Evolutionary conservation across 176 grass and related monocot genomes (phyloP), one percentile per base, ranked within the genome.

Genomic region (Phoenix dactylifera): DNA sequence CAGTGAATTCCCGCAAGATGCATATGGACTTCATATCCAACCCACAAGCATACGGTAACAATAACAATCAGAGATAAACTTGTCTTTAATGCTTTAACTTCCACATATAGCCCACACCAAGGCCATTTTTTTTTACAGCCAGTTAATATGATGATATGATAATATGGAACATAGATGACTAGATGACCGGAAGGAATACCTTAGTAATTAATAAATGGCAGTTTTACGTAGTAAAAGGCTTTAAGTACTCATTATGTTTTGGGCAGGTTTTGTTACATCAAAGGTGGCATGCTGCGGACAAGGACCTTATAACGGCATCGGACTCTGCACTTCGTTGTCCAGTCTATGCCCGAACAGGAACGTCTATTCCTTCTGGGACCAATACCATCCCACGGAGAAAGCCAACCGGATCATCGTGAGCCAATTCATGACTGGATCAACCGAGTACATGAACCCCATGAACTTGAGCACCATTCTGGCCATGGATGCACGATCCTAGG

Each of bases 201-300:
- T 44, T 44, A 3, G 10, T 44, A 9, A 9, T 44, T 3, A 0
- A 3, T 44, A 44, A 44, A 12, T 44, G 10, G 35, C 32, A 35
- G 32, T 35, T 28, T 35, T 9, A 39, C 0, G 7, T 12, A 10
- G 9, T 44, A 3, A 44, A 2, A 44, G 9, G 9, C 35, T 12
- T 14, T 12, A 44, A 3, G 1, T 12, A 12, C 1, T 12, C 0
- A 44, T 44, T 14, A 44, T 14, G 10, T 44, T 20, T 20, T 44
- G 7, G 35, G 62, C 51, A 86, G 83, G 90, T 9, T 97, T 97
- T 77, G 73, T 2, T 18, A 85, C 92, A 0, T 59, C 92, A 7
- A 97, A 63, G 1, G 3, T 23, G 5, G 92, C 92, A 2, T 97
- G 92, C 73, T 97, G 92, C 56, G 92, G 92, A 1, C 92, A 97